Conservation (phyloP, 1,284 basidiomycete species). For the Rhodotorula sp. region DNA sequence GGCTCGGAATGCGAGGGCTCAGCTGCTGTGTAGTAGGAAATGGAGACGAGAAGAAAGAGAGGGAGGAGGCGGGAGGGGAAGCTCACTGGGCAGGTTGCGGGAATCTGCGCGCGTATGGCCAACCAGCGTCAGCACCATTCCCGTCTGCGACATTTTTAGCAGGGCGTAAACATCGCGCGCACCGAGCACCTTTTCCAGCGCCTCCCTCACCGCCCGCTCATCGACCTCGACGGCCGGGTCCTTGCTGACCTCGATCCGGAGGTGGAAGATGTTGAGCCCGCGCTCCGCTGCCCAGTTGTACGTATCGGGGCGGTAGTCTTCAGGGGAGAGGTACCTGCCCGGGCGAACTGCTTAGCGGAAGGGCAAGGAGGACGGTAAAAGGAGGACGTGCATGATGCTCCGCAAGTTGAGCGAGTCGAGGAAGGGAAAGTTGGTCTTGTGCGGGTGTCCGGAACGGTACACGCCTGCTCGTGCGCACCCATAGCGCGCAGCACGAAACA, state of each 20-base stretch:
- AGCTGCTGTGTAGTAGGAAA: too few relatives aligned
- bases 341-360: too few relatives aligned
- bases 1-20: neutral
- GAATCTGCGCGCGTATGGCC: slow-evolving; percentile 8
- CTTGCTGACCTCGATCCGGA: slow-evolving; percentile 36
- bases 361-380: slow-evolving; percentile 13
- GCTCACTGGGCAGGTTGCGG: slow-evolving; percentile 37
- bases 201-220: slow-evolving; percentile 16
- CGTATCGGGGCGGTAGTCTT: slow-evolving; percentile 38
- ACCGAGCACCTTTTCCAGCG: slow-evolving; percentile 34
- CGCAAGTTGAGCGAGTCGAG: slow-evolving; percentile 49
- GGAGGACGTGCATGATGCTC: slow-evolving; percentile 50
- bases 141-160: too few relatives aligned
- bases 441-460: slow-evolving; percentile 51
- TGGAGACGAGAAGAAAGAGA: neutral
- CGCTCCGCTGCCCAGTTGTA: slow-evolving; percentile 28
- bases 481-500: neutral
- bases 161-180: too few relatives aligned
- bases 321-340: slow-evolving; percentile 44
- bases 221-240: slow-evolving; percentile 38
- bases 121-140: too few relatives aligned
- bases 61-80: neutral
- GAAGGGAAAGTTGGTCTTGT: slow-evolving; percentile 52
- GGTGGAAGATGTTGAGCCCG: slow-evolving; percentile 31
- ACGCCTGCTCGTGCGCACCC: slow-evolving; percentile 9